Percentiles rank a stretch among this genome's conserved stretches.
Evolutionary conservation across 2,329 filamentous ascomycete species (phyloP).

Genomic region (Trichoderma gracile): DNA sequence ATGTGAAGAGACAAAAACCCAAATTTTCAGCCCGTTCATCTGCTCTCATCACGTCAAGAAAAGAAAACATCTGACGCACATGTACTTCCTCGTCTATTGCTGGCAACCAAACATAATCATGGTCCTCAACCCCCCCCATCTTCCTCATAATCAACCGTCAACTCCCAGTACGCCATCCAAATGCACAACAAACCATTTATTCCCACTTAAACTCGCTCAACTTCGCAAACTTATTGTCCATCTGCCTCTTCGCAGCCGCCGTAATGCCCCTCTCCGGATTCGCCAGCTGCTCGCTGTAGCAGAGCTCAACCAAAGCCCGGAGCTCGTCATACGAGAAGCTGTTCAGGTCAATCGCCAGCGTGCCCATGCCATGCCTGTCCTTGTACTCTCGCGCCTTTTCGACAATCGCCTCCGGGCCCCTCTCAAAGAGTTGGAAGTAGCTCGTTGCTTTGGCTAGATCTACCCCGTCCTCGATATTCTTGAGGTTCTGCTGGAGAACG

Average conservation of each 20-base stretch:
- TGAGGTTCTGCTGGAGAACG: conserved; percentile 93
- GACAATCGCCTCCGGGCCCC: conserved; percentile 66
- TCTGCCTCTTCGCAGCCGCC: conserved; percentile 64
- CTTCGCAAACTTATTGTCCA: conserved; percentile 69
- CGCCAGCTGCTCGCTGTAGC: conserved; percentile 65
- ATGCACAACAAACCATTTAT: background rate
- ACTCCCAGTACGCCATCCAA: conserved; percentile 6
- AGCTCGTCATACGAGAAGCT: conserved; percentile 66
- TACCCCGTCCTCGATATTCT: conserved; percentile 79
- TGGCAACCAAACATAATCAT: background rate
- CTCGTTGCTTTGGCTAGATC: conserved; percentile 62
- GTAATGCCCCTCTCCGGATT: conserved; percentile 68
- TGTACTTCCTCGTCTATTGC: background rate
- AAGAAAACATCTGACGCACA: background rate
- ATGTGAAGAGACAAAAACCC: too few species aligned
- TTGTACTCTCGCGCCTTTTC: conserved; percentile 57
- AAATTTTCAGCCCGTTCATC: too few species aligned
- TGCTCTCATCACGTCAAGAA: background rate
- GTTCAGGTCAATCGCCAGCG: conserved; percentile 39
- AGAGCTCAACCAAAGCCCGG: conserved; percentile 65
- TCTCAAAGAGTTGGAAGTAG: conserved; percentile 69
- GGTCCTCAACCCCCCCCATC: background rate
- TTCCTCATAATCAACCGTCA: background rate
- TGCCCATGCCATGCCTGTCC: conserved; percentile 40
- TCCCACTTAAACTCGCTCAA: conserved; percentile 75